phyloP scores from a whole-genome alignment of 2,329 filamentous ascomycete genomes.

The Triangularia setosa region DNA sequence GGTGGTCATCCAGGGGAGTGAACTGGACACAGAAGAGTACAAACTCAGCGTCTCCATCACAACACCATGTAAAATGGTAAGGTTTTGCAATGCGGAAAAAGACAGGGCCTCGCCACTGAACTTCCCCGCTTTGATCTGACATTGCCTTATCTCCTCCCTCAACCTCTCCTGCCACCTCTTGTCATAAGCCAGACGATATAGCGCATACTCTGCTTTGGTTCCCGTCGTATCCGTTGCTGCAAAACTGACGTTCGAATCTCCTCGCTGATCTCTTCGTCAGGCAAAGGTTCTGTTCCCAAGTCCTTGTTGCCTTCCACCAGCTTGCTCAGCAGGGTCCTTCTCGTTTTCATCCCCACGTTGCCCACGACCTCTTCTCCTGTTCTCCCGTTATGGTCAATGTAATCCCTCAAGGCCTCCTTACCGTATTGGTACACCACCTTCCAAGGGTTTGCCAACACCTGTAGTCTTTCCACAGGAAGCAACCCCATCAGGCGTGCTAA shows the following conservation, averaged over 20 bases:
- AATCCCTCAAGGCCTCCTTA: not conserved
- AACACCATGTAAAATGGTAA: not conserved
- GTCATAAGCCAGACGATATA: too few species aligned
- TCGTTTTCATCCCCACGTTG: too few species aligned
- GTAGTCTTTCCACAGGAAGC: too few species aligned
- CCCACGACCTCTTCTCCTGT: not conserved
- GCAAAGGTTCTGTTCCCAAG: not conserved
- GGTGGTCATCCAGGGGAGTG: not conserved
- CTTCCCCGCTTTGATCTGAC: not conserved
- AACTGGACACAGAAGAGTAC: not conserved
- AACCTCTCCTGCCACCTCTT: too few species aligned
- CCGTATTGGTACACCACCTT: not conserved
- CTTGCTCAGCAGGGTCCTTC: not conserved
- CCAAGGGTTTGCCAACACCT: not conserved
- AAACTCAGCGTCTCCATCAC: not conserved
- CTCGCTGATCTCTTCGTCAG: not conserved
- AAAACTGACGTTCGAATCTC: not conserved
- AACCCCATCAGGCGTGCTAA: too few species aligned
- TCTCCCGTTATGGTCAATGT: not conserved
- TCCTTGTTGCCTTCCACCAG: not conserved
- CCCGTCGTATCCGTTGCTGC: not conserved
- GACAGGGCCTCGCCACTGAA: not conserved
- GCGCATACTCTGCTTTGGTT: not conserved
- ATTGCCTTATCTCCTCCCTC: not conserved
- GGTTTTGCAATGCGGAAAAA: not conserved